Evolutionary conservation across 73 alveolate species (phyloP), one percentile per base, ranked within the genome.

Genomic region (Stentor coeruleus): DNA sequence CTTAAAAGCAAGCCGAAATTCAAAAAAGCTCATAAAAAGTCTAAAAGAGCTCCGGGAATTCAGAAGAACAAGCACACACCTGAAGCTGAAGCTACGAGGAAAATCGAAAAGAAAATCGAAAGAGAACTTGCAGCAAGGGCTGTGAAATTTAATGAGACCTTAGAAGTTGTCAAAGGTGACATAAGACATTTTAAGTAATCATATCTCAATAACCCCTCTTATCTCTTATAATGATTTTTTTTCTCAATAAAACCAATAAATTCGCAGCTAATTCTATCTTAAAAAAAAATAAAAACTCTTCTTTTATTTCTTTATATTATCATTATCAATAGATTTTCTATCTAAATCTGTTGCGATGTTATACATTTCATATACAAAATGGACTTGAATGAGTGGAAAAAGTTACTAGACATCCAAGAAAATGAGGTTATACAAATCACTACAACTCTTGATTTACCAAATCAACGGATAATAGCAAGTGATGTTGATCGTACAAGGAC

Each of bases 401-500:
- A 49, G 20, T 20, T 49, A 11, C 66, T 49, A 20, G 28, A 49
- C 6, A 20, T 49, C 20, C 28, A 49, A 49, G 66, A 49, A 11
- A 11, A 20, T 49, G 66, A 49, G 20, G 28, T 49, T 49, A 11
- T 49, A 6, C 28, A 49, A 11, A 49, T 49, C 20, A 20, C 6
- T 11, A 66, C 79, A 26, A 66, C n/a, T 1, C 40, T 66, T 1
- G 83, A 75, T 20, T 6, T 75, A 20, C 58, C 77, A 20, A 75
- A 75, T 35, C 83, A 75, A 33, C 33, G 88, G 26, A 86, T 82
- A 33, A 60, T 82, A 20, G 39, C 58, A 28, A 36, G 40, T 35
- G 88, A 82, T 82, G 88, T 77, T 28, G 60, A 55, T 26, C 58
- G 88, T 37, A 82, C 88, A 35, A 60, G 88, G 35, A 58, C 88